Base-by-base conservation (phyloP, 805 yeast species). In the Maudiozyma saulgeensis region DNA sequence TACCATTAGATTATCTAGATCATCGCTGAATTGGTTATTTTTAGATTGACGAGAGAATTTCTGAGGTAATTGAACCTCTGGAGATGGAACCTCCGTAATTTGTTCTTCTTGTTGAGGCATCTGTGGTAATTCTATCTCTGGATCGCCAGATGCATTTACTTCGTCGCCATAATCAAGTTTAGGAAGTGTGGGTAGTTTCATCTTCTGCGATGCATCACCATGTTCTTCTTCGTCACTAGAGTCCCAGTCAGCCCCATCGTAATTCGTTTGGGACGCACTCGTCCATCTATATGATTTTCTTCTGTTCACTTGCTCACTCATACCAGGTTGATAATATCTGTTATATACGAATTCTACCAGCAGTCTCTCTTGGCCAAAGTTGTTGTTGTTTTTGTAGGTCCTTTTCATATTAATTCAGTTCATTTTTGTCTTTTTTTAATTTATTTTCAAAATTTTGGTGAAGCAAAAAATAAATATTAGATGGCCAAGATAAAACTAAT, bases 241-340 rank as follows among this genome's bases (percentile, higher is more conserved):
- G 47, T 64, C 61, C 75, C 75, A 71, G 40, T 67, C 74, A 6
- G 69, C 69, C 25, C 75, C 75, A 50, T 68, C 72, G 48, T 71
- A 71, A 32, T 64, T 67, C 2, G 68, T 69, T 43, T 64, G 62
- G 0, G 71, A 64, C 6, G 72, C 74, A 49, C 69, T 68, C 2
- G 59, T 68, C 75, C 75, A 71, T 38, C 75, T 63, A 40, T 69
- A 64, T 1, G 73, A 68, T 52, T 70, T 70, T 56, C 65, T 60
- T 49, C 75, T 64, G 16, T 50, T 65, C 3, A 71, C 67, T n/a
- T 64, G 52, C 9, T 44, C 46, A 26, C 41, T 16, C 49, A 47
- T 47, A 4, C n/a, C 28, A 12, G 8, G 4, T 11, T 28, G 4
- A 11, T 3, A 28, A 28, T 28, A 8, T 28, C 32, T 11, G 12